phyloP scores from a whole-genome alignment of 1,284 basidiomycete species.

The Leccinum griseonigrum region DNA sequence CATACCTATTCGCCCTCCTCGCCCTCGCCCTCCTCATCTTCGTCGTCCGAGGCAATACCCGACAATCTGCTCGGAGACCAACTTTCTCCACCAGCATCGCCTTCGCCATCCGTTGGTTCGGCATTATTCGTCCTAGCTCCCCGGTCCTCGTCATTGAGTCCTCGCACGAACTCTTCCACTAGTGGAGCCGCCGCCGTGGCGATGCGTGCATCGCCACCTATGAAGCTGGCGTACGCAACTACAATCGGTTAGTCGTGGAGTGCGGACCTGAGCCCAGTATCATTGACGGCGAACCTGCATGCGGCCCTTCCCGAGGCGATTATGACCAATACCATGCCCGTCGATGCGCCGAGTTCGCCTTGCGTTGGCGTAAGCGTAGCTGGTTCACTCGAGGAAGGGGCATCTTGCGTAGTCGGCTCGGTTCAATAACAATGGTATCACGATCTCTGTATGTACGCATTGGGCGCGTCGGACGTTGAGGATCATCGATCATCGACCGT shows the following conservation, averaged over 20 bases:
- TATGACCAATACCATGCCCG: constrained; percentile 5
- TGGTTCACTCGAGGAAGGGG: constrained; percentile 1
- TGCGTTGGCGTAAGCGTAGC: constrained; percentile 12
- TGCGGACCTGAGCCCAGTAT: constrained; percentile 24
- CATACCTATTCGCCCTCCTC: constrained; percentile 28
- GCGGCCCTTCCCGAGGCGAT: constrained; percentile 19
- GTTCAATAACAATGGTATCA: constrained; percentile 17
- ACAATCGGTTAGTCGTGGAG: constrained; percentile 56
- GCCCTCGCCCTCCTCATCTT: constrained; percentile 28
- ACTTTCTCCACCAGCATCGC: constrained; percentile 33
- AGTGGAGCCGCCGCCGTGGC: constrained; percentile 39
- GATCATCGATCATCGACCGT: background rate
- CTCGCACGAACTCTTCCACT: constrained; percentile 25
- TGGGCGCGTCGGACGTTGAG: background rate
- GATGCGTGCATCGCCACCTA: constrained; percentile 52
- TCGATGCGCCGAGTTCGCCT: constrained; percentile 3
- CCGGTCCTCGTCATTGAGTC: constrained; percentile 31
- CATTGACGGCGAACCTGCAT: constrained; percentile 24
- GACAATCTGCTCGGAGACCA: constrained; percentile 21
- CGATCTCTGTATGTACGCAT: background rate
- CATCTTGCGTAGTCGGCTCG: constrained; percentile 7
- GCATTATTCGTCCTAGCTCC: constrained; percentile 27
- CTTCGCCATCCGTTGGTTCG: constrained; percentile 30
- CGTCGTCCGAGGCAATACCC: constrained; percentile 28
- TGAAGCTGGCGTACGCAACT: constrained; percentile 52